A percentile compares a stretch with the other conserved stretches of the same genome.
phyloP scores from a whole-genome alignment of 2,329 filamentous ascomycete genomes.

The Didymella keratinophila region DNA sequence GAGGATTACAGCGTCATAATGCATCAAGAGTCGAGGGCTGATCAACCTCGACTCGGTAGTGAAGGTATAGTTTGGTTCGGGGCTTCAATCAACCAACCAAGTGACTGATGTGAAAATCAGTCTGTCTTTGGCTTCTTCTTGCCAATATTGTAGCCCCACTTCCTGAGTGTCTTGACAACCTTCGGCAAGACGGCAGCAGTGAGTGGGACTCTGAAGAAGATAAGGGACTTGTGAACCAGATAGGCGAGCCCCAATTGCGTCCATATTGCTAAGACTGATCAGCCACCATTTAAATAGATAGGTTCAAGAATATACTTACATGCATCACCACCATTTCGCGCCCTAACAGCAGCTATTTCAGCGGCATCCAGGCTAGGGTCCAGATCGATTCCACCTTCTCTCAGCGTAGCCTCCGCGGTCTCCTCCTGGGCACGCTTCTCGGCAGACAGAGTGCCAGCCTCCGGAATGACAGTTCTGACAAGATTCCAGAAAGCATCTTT shows the following conservation, averaged over 20 bases:
- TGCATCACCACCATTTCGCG: slow-evolving; percentile 66
- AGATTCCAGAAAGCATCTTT: slow-evolving; percentile 66
- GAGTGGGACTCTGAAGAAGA: slow-evolving; percentile 92
- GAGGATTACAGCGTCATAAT: slow-evolving; percentile 20
- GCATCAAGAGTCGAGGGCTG: slow-evolving; percentile 10
- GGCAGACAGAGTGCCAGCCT: slow-evolving; percentile 59
- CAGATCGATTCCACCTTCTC: slow-evolving; percentile 29
- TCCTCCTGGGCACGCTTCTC: slow-evolving; percentile 51
- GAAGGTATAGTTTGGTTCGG: not conserved
- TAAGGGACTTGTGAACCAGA: slow-evolving; percentile 96
- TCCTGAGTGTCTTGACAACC: slow-evolving; percentile 85
- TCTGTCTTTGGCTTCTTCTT: slow-evolving; percentile 65
- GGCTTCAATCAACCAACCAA: not conserved
- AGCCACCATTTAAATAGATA: not conserved
- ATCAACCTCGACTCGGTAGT: not conserved
- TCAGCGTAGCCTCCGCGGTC: slow-evolving; percentile 39
- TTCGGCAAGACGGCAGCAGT: slow-evolving; percentile 91
- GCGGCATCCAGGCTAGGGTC: slow-evolving; percentile 57
- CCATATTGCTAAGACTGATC: slow-evolving; percentile 64
- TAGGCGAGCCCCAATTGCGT: slow-evolving; percentile 94
- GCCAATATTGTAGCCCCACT: slow-evolving; percentile 95
- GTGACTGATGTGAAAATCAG: not conserved
- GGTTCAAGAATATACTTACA: slow-evolving; percentile 65
- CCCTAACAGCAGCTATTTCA: slow-evolving; percentile 67
- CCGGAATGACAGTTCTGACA: slow-evolving; percentile 68